These are phyloP conservation scores for Bauhinia variegata DNA, from an alignment of 306 rosid genomes.

Conservation along the genomic window DNA sequence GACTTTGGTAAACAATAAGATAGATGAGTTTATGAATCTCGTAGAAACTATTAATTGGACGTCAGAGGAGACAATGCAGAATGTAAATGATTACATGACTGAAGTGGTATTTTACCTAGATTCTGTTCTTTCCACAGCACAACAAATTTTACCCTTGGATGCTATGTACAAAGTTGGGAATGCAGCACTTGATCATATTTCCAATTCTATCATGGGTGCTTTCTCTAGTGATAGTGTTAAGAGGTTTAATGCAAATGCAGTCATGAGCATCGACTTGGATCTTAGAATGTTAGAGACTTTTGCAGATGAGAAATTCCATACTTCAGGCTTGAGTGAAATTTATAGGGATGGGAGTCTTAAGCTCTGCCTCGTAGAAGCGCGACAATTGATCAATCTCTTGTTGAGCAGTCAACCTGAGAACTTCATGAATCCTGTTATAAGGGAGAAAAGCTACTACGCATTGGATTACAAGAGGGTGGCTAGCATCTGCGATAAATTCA, in stretches of 20 bases:
- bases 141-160: conserved; percentile 85
- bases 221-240: conserved; percentile 73
- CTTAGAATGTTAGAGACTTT: conserved; percentile 65
- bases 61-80: conserved; percentile 63
- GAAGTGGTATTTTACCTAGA: conserved; percentile 84
- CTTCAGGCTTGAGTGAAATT: conserved; percentile 67
- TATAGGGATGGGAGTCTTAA: conserved; percentile 62
- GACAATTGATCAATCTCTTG: conserved; percentile 80
- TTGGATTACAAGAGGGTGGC: conserved; percentile 87
- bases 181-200: conserved; percentile 84
- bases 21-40: conserved; percentile 77
- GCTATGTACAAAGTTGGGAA: conserved; percentile 78
- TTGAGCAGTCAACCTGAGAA: conserved; percentile 91
- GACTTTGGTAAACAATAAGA: conserved; percentile 62
- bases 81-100: conserved; percentile 72
- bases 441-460: conserved; percentile 74
- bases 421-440: conserved; percentile 96
- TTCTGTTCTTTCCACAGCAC: conserved; percentile 81
- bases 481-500: conserved; percentile 76
- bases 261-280: conserved; percentile 60
- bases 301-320: conserved; percentile 74
- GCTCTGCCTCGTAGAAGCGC: conserved; percentile 68
- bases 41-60: conserved; percentile 70
- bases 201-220: conserved; percentile 63
- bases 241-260: conserved; percentile 79